Conservation (phyloP, 2,329 filamentous ascomycete genomes). For the Fusarium guadeloupense region DNA sequence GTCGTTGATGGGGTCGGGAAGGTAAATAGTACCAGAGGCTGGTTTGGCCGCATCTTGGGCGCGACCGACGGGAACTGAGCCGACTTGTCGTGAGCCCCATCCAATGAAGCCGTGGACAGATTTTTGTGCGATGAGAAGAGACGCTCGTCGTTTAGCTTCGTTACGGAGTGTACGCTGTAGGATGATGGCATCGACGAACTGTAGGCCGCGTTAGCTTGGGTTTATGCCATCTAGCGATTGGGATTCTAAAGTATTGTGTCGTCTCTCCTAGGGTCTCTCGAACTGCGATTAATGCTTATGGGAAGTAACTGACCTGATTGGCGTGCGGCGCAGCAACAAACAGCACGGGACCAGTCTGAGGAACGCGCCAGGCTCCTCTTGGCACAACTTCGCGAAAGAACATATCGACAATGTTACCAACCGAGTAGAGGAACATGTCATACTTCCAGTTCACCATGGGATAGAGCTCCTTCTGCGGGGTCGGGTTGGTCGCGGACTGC, state of each 20-base stretch:
- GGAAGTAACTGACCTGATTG: conserved; percentile 74
- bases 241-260: neutral
- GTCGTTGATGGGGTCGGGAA: conserved; percentile 87
- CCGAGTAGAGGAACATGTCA: conserved; percentile 79
- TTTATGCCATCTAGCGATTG: neutral
- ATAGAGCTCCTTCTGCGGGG: conserved; percentile 63
- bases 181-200: conserved; percentile 96
- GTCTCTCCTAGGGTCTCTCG: neutral
- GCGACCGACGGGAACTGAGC: conserved; percentile 90
- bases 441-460: conserved; percentile 80
- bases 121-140: conserved; percentile 93
- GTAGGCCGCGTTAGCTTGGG: conserved; percentile 20
- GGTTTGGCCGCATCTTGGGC: conserved; percentile 89
- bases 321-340: conserved; percentile 97
- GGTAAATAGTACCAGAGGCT: conserved; percentile 81
- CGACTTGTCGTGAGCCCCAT: conserved; percentile 82
- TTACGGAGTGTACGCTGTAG: conserved; percentile 89
- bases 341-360: conserved; percentile 85
- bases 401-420: conserved; percentile 87
- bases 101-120: conserved; percentile 95
- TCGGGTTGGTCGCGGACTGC: conserved; percentile 37
- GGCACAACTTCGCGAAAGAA: conserved; percentile 99
- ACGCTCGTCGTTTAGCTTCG: conserved; percentile 88
- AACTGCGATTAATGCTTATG: neutral
- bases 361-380: conserved; percentile 93